phyloP scores from a whole-genome alignment of 352 stramenopile genomes.

The Phytophthora multivora region DNA sequence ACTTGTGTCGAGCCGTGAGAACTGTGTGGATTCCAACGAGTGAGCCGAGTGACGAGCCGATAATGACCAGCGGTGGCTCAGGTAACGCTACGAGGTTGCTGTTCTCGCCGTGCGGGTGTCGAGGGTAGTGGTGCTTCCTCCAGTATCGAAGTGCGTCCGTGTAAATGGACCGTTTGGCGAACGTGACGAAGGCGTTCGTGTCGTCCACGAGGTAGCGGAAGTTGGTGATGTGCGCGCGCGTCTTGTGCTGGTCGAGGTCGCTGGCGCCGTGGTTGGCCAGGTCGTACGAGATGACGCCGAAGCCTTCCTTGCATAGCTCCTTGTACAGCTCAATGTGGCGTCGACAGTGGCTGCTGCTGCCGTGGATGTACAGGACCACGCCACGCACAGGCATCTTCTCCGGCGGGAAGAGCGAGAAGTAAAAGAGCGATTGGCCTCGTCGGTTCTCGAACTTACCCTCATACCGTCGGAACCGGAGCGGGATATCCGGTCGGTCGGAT shows the following conservation, averaged over 20 bases:
- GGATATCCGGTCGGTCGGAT: constrained; percentile 12
- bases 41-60: constrained; percentile 61
- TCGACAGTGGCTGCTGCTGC: constrained; percentile 47
- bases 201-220: constrained; percentile 58
- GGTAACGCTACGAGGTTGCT: constrained; percentile 20
- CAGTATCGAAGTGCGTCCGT: constrained; percentile 34
- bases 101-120: constrained; percentile 14
- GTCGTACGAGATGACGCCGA: constrained; percentile 56
- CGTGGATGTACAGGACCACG: constrained; percentile 56
- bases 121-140: constrained; percentile 25
- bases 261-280: constrained; percentile 54
- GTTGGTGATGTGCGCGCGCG: constrained; percentile 42
- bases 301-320: constrained; percentile 44
- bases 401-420: constrained; percentile 45
- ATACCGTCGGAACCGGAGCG: constrained; percentile 32
- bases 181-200: constrained; percentile 51
- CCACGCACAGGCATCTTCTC: constrained; percentile 36
- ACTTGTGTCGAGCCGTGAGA: constrained; percentile 48
- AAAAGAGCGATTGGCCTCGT: constrained; percentile 45
- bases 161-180: constrained; percentile 41
- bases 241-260: constrained; percentile 39
- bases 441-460: constrained; percentile 47
- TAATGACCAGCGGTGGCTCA: constrained; percentile 51
- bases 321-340: constrained; percentile 53
- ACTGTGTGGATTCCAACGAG: constrained; percentile 64